Percentiles rank a stretch among this genome's conserved stretches.
phyloP scores from a whole-genome alignment of 495 filamentous ascomycete genomes.

The Bombardia bombarda region DNA sequence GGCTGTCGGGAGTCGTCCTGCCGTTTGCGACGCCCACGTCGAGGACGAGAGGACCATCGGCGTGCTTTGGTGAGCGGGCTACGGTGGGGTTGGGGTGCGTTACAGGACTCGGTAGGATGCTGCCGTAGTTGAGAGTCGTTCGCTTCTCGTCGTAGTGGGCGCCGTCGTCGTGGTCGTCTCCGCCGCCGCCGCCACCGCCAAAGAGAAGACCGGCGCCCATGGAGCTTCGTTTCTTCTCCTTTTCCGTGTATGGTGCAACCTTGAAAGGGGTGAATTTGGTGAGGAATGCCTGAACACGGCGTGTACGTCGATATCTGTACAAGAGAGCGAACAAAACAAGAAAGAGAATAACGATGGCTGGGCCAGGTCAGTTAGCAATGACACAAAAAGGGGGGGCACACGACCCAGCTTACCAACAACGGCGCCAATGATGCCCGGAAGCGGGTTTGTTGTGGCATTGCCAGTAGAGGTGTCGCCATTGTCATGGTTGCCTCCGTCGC shows the following conservation, averaged over 20 bases:
- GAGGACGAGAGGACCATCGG: slow-evolving; percentile 5
- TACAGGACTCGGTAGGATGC: slow-evolving; percentile 2
- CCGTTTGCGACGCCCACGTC: slow-evolving; percentile 1
- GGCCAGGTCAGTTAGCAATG: neutral
- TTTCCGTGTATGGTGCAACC: slow-evolving; percentile 13
- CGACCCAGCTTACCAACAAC: slow-evolving; percentile 12
- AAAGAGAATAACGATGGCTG: slow-evolving; percentile 18
- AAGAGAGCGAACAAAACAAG: slow-evolving; percentile 17
- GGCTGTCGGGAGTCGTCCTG: slow-evolving; percentile 1
- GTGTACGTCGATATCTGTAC: slow-evolving; percentile 18
- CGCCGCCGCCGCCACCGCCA: slow-evolving; percentile 6
- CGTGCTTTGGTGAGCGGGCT: slow-evolving; percentile 1
- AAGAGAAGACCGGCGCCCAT: slow-evolving; percentile 21
- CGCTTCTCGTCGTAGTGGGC: slow-evolving; percentile 8
- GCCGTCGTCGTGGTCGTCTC: slow-evolving; percentile 7
- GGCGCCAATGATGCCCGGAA: slow-evolving; percentile 15
- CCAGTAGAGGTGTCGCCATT: neutral
- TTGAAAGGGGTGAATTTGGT: slow-evolving; percentile 19
- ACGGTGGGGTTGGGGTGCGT: slow-evolving; percentile 6
- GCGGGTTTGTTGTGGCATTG: slow-evolving; percentile 2
- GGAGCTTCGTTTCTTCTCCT: slow-evolving; percentile 18
- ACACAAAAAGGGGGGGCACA: neutral
- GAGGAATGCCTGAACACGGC: slow-evolving; percentile 16
- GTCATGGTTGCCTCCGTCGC: neutral
- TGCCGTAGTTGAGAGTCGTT: slow-evolving; percentile 11